Evolutionary conservation across 345 rosid genomes (phyloP).

Genomic region (Cardamine resedifolia): DNA sequence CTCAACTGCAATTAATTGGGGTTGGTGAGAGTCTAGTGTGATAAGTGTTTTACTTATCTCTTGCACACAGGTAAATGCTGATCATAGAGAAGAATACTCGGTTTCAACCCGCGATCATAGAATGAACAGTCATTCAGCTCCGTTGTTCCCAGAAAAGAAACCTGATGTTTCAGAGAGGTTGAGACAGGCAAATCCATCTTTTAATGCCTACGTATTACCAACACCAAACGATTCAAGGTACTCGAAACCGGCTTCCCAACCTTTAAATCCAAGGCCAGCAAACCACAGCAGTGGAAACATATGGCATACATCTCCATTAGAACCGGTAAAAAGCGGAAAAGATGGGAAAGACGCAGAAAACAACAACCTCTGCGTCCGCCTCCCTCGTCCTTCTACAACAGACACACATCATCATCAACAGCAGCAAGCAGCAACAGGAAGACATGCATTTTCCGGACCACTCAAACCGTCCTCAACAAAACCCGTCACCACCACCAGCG

Average conservation of each 20-base stretch:
- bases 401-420: slow-evolving; percentile 47
- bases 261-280: slow-evolving; percentile 44
- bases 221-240: slow-evolving; percentile 63
- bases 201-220: slow-evolving; percentile 73
- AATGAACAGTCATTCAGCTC: slow-evolving; percentile 81
- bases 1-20: not conserved
- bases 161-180: slow-evolving; percentile 57
- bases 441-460: slow-evolving; percentile 80
- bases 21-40: not conserved
- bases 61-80: slow-evolving; percentile 51
- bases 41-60: not conserved
- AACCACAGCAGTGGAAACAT: slow-evolving; percentile 45
- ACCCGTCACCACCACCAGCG: slow-evolving; percentile 41
- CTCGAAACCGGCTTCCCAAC: slow-evolving; percentile 43
- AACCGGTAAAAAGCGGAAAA: slow-evolving; percentile 63
- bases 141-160: slow-evolving; percentile 75
- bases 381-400: slow-evolving; percentile 59
- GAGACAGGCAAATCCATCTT: slow-evolving; percentile 54
- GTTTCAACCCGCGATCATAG: slow-evolving; percentile 46
- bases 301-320: slow-evolving; percentile 90
- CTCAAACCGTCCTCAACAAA: slow-evolving; percentile 58
- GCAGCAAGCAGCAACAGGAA: slow-evolving; percentile 48
- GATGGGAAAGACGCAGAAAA: slow-evolving; percentile 39
- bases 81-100: slow-evolving; percentile 52
- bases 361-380: slow-evolving; percentile 41